These are phyloP conservation scores for Aspergillus clavatus DNA, from an alignment of 2,329 filamentous ascomycete species.

Conservation along the genomic window DNA sequence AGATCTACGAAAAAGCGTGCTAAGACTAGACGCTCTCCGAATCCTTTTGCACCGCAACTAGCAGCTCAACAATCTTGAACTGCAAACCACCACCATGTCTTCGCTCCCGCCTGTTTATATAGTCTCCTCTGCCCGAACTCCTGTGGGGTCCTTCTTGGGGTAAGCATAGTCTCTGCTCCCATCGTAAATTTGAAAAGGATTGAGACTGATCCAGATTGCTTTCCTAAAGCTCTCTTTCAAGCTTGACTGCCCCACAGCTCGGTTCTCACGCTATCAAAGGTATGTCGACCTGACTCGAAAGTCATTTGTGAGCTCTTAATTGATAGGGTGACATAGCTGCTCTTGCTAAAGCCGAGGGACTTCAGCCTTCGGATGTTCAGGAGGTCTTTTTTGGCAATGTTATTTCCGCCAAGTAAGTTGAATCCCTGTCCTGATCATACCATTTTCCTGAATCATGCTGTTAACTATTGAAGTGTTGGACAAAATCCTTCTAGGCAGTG, in stretches of 20 bases:
- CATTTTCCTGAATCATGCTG: slow-evolving; percentile 3
- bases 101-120: slow-evolving; percentile 88
- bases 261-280: slow-evolving; percentile 91
- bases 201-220: slow-evolving; percentile 12
- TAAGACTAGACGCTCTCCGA: too few species aligned
- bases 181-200: slow-evolving; percentile 2
- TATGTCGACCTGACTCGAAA: slow-evolving; percentile 42
- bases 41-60: too few species aligned
- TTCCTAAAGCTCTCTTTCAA: slow-evolving; percentile 70
- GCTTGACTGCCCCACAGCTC: slow-evolving; percentile 78
- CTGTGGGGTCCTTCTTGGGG: slow-evolving; percentile 92
- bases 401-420: slow-evolving; percentile 79
- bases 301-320: neutral
- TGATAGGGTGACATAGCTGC: slow-evolving; percentile 50
- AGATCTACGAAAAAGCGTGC: too few species aligned
- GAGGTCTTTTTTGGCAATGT: slow-evolving; percentile 99
- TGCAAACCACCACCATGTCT: slow-evolving; percentile 58
- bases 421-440: slow-evolving; percentile 2
- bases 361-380: slow-evolving; percentile 85
- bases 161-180: slow-evolving; percentile 44
- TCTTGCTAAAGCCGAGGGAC: slow-evolving; percentile 75
- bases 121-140: slow-evolving; percentile 84
- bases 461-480: slow-evolving; percentile 61
- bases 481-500: slow-evolving; percentile 96
- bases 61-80: neutral